Percentiles rank a stretch among this genome's conserved stretches.
These are phyloP conservation scores for Pleoardoris graminearum DNA, from an alignment of 2,329 filamentous ascomycete genomes.

Conservation along the genomic window DNA sequence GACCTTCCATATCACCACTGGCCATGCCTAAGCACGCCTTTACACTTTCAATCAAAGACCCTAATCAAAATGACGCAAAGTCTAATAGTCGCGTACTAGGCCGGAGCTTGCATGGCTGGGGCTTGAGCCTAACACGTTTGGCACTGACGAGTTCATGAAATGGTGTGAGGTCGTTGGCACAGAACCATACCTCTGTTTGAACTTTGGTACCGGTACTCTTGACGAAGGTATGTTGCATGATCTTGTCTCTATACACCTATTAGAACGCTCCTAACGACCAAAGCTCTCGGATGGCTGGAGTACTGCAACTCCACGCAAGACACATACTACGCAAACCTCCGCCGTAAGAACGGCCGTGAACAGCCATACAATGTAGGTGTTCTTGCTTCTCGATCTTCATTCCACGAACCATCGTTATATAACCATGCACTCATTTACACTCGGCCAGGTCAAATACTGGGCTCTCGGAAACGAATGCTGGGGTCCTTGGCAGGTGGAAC, in stretches of 20 bases:
- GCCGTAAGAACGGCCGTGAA: conserved; percentile 72
- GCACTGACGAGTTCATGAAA: conserved; percentile 83
- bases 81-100: conserved; percentile 41
- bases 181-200: conserved; percentile 78
- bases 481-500: conserved; percentile 69
- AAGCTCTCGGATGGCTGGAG: conserved; percentile 75
- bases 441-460: conserved; percentile 72
- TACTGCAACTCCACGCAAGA: conserved; percentile 81
- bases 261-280: background rate
- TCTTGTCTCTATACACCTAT: background rate
- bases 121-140: conserved; percentile 76
- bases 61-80: too few species aligned
- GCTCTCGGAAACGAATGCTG: conserved; percentile 76
- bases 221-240: conserved; percentile 52
- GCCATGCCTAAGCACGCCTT: background rate
- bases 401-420: too few species aligned
- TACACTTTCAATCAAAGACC: too few species aligned
- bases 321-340: conserved; percentile 80
- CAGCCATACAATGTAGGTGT: conserved; percentile 71
- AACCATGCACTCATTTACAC: background rate
- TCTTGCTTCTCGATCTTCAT: too few species aligned
- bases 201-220: conserved; percentile 72
- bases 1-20: background rate
- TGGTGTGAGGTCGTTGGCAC: conserved; percentile 75
- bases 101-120: conserved; percentile 81